Base-by-base conservation (phyloP, 179 eudicot genomes). In the Spinacia oleracea region DNA sequence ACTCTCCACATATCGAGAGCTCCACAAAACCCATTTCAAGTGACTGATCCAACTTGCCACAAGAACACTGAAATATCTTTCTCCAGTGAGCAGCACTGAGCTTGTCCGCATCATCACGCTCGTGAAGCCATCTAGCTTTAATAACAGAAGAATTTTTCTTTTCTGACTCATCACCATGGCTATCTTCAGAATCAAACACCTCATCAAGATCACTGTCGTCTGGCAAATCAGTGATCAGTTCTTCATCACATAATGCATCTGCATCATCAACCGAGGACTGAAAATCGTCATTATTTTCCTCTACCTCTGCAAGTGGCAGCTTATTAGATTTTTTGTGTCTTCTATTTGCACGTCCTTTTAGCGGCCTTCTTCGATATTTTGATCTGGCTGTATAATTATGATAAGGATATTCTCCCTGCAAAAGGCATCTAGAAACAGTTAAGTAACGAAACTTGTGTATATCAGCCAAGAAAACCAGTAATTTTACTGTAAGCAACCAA, bases 361-460 rank as follows among this genome's bases (percentile, higher is more conserved):
- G 64, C 46, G 69, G 35, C 21, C 53, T 72, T 84, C 85, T 91
- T 79, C 98, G 86, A 73, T 95, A 95, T 77, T 87, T 88, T 73
- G 97, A 80, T 81, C 98, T 82, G 63, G 88, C 82, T 14, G 98
- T 95, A 81, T 95, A 95, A 82, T 95, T 95, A 81, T 95, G 98
- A 84, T 91, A 95, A 31, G 98, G 97, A 86, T 93, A 93, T 32
- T 88, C 89, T 63, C 98, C 98, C 98, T 94, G 86, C 72, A 87
- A 81, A 46, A 76, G 23, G 73, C 62, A 78, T 56, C 32, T 31
- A 50, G 27, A 75, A 56, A 46, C 23, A 64, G 65, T n/a, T 15
- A 70, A 70, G 27, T 63, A 70, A 70, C n/a, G 0, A 74, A 74
- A 8, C 63, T 34, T 14, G 25, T 6, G 48, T 2, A 20, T 10